These are phyloP conservation scores for Mycena sanguinolenta DNA, from an alignment of 768 basidiomycete species.

Conservation along the genomic window DNA sequence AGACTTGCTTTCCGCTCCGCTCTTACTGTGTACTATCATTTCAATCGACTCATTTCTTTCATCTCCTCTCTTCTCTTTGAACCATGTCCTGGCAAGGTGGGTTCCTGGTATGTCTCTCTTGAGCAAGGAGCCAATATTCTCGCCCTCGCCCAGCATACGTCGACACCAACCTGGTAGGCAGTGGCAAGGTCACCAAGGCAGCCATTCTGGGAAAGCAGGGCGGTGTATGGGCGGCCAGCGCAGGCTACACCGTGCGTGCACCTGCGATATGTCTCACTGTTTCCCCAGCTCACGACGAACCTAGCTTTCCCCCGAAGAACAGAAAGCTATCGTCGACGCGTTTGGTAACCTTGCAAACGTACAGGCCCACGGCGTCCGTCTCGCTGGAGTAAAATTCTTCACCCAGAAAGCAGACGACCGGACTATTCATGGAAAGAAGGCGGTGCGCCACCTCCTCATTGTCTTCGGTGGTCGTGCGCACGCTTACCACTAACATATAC, in stretches of 20 bases:
- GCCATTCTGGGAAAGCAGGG: conserved; percentile 82
- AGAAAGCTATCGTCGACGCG: conserved; percentile 65
- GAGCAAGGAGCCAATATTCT: neutral
- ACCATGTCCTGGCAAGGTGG: conserved; percentile 39
- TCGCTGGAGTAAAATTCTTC: conserved; percentile 84
- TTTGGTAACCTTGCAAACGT: conserved; percentile 56
- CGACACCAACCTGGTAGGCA: conserved; percentile 83
- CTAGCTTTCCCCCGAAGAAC: conserved; percentile 76
- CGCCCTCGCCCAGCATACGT: conserved; percentile 72
- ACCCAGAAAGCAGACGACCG: conserved; percentile 61
- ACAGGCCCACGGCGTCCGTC: conserved; percentile 71
- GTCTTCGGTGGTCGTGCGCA: conserved; percentile 4
- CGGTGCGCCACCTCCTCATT: conserved; percentile 60
- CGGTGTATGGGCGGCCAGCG: conserved; percentile 80
- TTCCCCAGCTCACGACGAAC: conserved; percentile 14
- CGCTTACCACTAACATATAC: conserved; percentile 11
- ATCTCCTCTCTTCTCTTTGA: conserved; percentile 17
- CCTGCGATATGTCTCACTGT: neutral
- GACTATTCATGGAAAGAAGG: conserved; percentile 83
- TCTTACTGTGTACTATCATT: conserved; percentile 34
- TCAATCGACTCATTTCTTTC: conserved; percentile 28
- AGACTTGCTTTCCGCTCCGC: neutral
- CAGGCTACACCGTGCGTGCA: conserved; percentile 69
- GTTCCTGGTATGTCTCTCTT: neutral
- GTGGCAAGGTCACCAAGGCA: conserved; percentile 78